Conservation (phyloP, 345 rosid genomes). For the Lepidium didymum region DNA sequence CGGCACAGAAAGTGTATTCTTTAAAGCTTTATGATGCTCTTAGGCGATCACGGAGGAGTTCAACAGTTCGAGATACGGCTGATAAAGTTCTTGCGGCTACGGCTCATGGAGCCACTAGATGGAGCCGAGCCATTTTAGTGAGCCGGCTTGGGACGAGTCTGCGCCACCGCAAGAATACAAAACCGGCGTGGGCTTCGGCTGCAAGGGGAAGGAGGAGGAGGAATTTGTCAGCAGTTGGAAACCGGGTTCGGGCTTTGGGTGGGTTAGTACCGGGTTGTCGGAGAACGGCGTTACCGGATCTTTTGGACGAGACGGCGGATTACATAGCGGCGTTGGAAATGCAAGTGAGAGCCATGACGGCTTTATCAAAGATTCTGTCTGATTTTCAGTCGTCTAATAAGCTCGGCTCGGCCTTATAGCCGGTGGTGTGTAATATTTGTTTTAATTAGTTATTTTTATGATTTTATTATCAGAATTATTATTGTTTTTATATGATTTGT, state of each 20-base stretch:
- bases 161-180: conserved; percentile 42
- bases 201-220: conserved; percentile 41
- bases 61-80: conserved; percentile 73
- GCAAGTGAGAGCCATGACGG: conserved; percentile 91
- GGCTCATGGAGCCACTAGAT: conserved; percentile 74
- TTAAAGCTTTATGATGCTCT: conserved; percentile 68
- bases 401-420: conserved; percentile 18
- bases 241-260: conserved; percentile 62
- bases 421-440: conserved; percentile 18
- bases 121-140: conserved; percentile 91
- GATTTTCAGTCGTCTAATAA: conserved; percentile 11
- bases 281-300: conserved; percentile 72
- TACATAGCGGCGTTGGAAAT: conserved; percentile 94
- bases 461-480: not conserved
- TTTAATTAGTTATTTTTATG: not conserved
- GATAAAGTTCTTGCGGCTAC: conserved; percentile 72
- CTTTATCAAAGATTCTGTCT: conserved; percentile 42
- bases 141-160: conserved; percentile 59
- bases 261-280: conserved; percentile 97
- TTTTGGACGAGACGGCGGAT: conserved; percentile 90
- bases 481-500: conserved; percentile 15
- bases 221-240: conserved; percentile 52
- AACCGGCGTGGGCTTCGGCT: conserved; percentile 13
- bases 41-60: conserved; percentile 40
- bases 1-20: conserved; percentile 67